Evolutionary conservation across 2,329 filamentous ascomycete genomes (phyloP), one percentile per base, ranked within the genome.

Genomic region (Atkinsonella texensis): DNA sequence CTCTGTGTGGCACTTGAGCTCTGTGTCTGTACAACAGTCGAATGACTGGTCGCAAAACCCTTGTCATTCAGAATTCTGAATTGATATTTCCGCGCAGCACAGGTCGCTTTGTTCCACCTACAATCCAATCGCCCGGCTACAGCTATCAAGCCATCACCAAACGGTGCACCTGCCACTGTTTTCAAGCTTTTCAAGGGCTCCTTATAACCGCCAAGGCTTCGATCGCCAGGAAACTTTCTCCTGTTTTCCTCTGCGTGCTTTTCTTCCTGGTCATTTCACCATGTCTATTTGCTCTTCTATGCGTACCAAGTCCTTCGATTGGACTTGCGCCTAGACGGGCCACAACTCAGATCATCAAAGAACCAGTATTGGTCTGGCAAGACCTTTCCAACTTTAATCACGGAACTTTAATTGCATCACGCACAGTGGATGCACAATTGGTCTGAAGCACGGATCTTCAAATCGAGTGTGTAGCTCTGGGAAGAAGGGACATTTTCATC

Each of bases 251-350:
- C 10, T 32, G 11, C 32, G 28, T 35, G n/a, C 32, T 46, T 39
- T 39, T 28, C 15, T 23, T 23, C 6, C 20, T n/a, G 38, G 39
- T 32, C 18, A 9, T 12, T 28, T 51, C 57, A 61, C 39, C 54
- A 62, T 61, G 60, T 54, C 50, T 51, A 43, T 55, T 55, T 51
- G 52, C 49, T 48, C 50, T 17, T 50, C 49, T 50, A 52, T 53
- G 40, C 50, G 49, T 53, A 48, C 54, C 41, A 55, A 46, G 60
- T 62, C 58, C 57, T 53, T 57, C 15, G 56, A 56, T 51, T 58
- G 59, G 60, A 59, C 60, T 53, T 53, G 54, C 51, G 55, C 54
- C 28, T 61, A 60, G 47, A 50, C 28, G 13, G 40, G 20, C 45
- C 15, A 17, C 3, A 31, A 13, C 33, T 33, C 20, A 43, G 8